Percentiles rank a stretch among this genome's conserved stretches.
phyloP scores from a whole-genome alignment of 2,329 filamentous ascomycete genomes.

The Phialocephala subalpina region DNA sequence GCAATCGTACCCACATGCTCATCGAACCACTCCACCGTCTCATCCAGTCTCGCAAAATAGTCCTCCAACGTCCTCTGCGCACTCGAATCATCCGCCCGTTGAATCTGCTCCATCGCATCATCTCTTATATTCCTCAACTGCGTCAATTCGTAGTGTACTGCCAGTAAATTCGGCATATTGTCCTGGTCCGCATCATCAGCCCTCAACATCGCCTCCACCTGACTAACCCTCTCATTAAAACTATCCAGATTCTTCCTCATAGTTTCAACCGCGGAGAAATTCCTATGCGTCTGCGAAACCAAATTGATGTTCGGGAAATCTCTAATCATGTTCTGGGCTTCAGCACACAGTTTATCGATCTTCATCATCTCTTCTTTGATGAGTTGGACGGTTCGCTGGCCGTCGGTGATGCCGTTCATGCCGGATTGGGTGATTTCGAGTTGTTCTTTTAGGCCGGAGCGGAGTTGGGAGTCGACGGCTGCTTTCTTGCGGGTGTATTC shows the following conservation, averaged over 20 bases:
- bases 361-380: conserved; percentile 99
- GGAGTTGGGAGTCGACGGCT: conserved; percentile 88
- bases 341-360: conserved; percentile 96
- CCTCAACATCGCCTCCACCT: conserved; percentile 79
- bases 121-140: conserved; percentile 93
- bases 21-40: conserved; percentile 93
- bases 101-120: conserved; percentile 96
- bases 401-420: conserved; percentile 87
- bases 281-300: conserved; percentile 92
- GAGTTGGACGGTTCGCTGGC: conserved; percentile 87
- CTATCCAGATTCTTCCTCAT: conserved; percentile 92
- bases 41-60: conserved; percentile 87
- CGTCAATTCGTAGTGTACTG: conserved; percentile 91
- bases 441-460: conserved; percentile 88
- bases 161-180: conserved; percentile 90
- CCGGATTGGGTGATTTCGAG: conserved; percentile 93
- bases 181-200: conserved; percentile 87
- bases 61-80: conserved; percentile 86
- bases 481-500: conserved; percentile 96
- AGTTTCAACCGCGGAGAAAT: conserved; percentile 91
- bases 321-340: conserved; percentile 96
- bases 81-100: conserved; percentile 74
- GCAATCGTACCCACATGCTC: conserved; percentile 91
- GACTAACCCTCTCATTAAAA: conserved; percentile 80
- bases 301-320: conserved; percentile 95